Percentiles rank a stretch among this genome's conserved stretches.
These are phyloP conservation scores for Coemansia sp. DNA, from an alignment of 192 early-diverging fungal species.

Conservation along the genomic window DNA sequence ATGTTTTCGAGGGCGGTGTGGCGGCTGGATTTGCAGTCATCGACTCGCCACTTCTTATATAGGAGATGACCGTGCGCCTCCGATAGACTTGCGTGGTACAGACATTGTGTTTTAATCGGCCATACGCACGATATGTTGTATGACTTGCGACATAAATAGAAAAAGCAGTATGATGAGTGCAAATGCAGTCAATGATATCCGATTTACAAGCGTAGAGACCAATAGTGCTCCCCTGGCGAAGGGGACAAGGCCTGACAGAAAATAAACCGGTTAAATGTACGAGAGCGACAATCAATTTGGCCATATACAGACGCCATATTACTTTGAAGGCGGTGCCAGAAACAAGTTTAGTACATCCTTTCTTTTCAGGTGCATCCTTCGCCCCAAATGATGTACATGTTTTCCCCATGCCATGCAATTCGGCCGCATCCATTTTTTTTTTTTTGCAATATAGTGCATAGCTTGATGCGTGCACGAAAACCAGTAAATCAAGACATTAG, in stretches of 20 bases:
- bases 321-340: background rate
- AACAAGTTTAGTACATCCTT: background rate
- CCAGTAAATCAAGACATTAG: background rate
- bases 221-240: background rate
- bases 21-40: slow-evolving; percentile 95
- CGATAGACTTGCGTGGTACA: background rate
- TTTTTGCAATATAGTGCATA: background rate
- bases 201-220: background rate
- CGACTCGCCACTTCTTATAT: slow-evolving; percentile 79
- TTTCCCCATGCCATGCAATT: background rate
- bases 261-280: background rate
- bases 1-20: slow-evolving; percentile 93
- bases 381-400: background rate
- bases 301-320: background rate
- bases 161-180: no score
- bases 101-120: no score
- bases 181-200: background rate
- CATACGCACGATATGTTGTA: no score
- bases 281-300: background rate
- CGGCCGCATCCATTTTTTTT: background rate
- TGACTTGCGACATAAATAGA: no score
- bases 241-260: no score
- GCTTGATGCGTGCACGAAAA: background rate
- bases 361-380: background rate
- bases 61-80: background rate